Conservation (phyloP, 2,329 filamentous ascomycete species). For the Elsinoe perseae region DNA sequence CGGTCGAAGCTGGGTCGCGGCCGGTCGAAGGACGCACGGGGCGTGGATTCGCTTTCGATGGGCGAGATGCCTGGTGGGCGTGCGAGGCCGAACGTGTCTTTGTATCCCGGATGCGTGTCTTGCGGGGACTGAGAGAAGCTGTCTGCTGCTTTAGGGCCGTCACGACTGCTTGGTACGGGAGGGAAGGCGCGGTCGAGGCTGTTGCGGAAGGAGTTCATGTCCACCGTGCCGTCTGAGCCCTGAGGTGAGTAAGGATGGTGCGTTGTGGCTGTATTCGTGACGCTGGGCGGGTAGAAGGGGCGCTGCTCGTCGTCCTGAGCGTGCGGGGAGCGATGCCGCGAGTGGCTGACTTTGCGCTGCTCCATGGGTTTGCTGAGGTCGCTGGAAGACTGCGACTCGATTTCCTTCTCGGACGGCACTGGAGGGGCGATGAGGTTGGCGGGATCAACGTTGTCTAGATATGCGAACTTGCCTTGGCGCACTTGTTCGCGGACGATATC, state of each 20-base stretch:
- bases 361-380: constrained; percentile 41
- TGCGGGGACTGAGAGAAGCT: neutral
- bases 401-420: constrained; percentile 36
- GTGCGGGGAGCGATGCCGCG: constrained; percentile 43
- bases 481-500: constrained; percentile 95
- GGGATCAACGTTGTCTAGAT: constrained; percentile 53
- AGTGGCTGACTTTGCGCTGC: constrained; percentile 51
- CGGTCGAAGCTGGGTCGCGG: constrained; percentile 81
- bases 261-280: constrained; percentile 66
- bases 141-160: neutral
- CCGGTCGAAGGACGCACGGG: constrained; percentile 43
- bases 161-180: constrained; percentile 19
- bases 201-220: constrained; percentile 58
- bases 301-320: constrained; percentile 61
- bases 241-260: constrained; percentile 80
- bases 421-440: constrained; percentile 30
- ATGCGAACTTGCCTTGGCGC: constrained; percentile 70
- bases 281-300: constrained; percentile 88
- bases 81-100: constrained; percentile 2
- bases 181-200: constrained; percentile 35
- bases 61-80: constrained; percentile 9
- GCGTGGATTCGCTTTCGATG: neutral
- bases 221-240: constrained; percentile 78
- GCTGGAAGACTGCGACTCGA: constrained; percentile 51
- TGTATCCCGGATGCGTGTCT: neutral